Base-by-base conservation (phyloP, 768 basidiomycete genomes). In the Rossbeevera mucosa region DNA sequence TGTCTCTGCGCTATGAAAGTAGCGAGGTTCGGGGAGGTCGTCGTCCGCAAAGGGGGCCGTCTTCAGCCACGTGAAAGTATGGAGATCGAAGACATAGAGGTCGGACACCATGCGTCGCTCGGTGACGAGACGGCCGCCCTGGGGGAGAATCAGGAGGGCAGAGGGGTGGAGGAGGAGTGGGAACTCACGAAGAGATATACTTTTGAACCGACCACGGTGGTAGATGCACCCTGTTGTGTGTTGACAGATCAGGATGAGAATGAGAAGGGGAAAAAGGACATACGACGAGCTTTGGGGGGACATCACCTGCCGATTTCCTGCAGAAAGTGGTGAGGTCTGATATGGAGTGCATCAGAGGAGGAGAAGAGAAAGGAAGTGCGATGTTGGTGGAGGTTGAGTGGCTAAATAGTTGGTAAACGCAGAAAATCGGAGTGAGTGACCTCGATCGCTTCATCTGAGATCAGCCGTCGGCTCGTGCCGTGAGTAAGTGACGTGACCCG, bases 1-100 rank as follows among this genome's bases (percentile, higher is more conserved):
- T 51, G 84, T 71, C 71, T 96, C 93, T 12, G 91, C 81, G 55
- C 88, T 91, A 71, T 99, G 96, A 65, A 99, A 99, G 68, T 99
- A 99, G 38, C 96, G 83, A 22, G 93, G 80, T 44, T 81, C 77
- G 0, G 95, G 94, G 9, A 85, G 72, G 45, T 84, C 78, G 59
- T 89, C 87, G 51, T 85, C 86, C 2, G 77, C 73, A 48, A 74
- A 75, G 16, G 80, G 75, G 2, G 72, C 69, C 8, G 94, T 64
- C 64, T 76, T 83, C 60, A 86, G 80, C 96, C 96, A 99, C 11
- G 74, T 71, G 63, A 88, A 86, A 2, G 85, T 83, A 50, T 83
- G 76, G 58, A 97, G 74, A 73, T 97, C 88, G 67, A 98, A 92
- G 33, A 83, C 76, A 72, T 93, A 97, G 61, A 99, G 80, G 72